Conservation (phyloP, 1,284 basidiomycete species). For the Abortiporus biennis region DNA sequence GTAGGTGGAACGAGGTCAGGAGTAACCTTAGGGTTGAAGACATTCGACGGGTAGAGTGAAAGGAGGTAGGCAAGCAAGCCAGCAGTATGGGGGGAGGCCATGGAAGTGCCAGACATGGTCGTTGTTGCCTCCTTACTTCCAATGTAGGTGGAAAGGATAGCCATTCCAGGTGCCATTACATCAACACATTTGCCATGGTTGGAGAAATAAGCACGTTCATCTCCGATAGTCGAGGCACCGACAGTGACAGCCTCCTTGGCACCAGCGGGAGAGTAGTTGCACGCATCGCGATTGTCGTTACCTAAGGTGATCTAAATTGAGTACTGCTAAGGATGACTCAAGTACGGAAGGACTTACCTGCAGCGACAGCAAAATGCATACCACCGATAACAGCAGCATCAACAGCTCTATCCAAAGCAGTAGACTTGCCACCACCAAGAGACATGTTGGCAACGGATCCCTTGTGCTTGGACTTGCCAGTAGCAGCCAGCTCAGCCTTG, state of each 20-base stretch:
- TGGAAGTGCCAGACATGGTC: slow-evolving; percentile 60
- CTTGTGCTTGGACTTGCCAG: slow-evolving; percentile 47
- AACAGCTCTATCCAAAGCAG: slow-evolving; percentile 80
- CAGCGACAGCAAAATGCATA: slow-evolving; percentile 93
- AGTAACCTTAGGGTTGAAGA: slow-evolving; percentile 37
- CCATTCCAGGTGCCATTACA: slow-evolving; percentile 66
- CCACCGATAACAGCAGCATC: slow-evolving; percentile 81
- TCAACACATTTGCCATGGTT: slow-evolving; percentile 71
- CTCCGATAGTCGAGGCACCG: slow-evolving; percentile 64
- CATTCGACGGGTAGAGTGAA: slow-evolving; percentile 48
- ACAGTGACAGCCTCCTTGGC: slow-evolving; percentile 69
- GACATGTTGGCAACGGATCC: slow-evolving; percentile 99
- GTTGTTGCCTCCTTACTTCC: slow-evolving; percentile 50
- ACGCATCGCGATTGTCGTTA: slow-evolving; percentile 52
- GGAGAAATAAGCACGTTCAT: slow-evolving; percentile 76
- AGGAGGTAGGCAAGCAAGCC: slow-evolving; percentile 74
- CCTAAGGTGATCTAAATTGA: slow-evolving; percentile 18
- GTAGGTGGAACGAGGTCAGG: slow-evolving; percentile 23
- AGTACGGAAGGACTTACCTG: slow-evolving; percentile 46
- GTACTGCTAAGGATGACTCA: not conserved
- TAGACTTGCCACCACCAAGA: slow-evolving; percentile 94
- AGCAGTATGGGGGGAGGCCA: slow-evolving; percentile 52
- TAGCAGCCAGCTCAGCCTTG: slow-evolving; percentile 52
- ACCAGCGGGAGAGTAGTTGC: slow-evolving; percentile 67
- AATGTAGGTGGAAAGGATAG: slow-evolving; percentile 68